Base-by-base conservation (phyloP, 805 yeast genomes). In the Candida sphagnicola region DNA sequence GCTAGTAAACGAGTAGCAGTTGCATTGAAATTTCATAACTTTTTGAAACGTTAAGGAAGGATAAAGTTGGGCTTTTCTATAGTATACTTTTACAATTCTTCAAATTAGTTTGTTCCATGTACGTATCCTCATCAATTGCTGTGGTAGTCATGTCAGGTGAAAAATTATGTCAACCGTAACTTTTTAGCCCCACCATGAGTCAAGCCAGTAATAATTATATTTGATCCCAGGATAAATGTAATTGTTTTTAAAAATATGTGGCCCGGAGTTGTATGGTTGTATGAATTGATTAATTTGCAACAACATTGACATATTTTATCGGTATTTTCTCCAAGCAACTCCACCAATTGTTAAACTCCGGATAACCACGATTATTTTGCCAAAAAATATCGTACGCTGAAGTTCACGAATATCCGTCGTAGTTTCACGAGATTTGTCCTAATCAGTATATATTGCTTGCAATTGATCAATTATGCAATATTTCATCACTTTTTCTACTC, bases 131-230 rank as follows among this genome's bases (percentile, higher is more conserved):
- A 21, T 21, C 24, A 21, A 21, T 21, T 21, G 24, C 24, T n/a
- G n/a, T n/a, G n/a, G n/a, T n/a, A n/a, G n/a, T n/a, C n/a, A n/a
- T n/a, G 24, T 21, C 8, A 21, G 24, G 24, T 17, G 34, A 16
- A 23, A 12, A 33, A 33, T 17, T 31, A 11, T 31, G 34, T 31
- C 34, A 18, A 18, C 13, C 25, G 34, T 31, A 31, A 31, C 23
- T 17, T 17, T 15, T 17, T 11, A 11, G 34, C 34, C 34, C 34
- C 34, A 31, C 34, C 19, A 31, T 11, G 11, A 29, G 8, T 4
- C 10, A 29, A 15, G 14, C 6, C 6, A n/a, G 24, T 6, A 21
- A 10, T 10, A 21, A 21, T 21, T 21, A 21, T 10, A 6, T 21
- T 21, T 21, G n/a, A n/a, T 21, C 10, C 10, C 6, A 21, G 24